Conservation (phyloP, 2,329 filamentous ascomycete species). For the Pyrenophora seminiperda region DNA sequence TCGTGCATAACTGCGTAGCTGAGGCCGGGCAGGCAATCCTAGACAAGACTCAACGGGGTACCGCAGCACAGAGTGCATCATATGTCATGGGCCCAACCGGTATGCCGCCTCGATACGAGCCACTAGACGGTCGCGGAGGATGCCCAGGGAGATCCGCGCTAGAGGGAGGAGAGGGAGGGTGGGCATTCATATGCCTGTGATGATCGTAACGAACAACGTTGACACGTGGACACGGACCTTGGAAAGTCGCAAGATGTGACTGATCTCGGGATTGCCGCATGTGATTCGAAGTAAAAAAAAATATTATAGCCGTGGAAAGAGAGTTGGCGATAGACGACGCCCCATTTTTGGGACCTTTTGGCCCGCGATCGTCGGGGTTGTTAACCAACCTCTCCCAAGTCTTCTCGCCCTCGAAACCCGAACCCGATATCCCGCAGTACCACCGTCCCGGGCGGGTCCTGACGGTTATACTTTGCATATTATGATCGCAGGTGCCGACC, state of each 20-base stretch:
- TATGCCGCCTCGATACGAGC: conserved; percentile 3
- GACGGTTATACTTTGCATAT: not conserved
- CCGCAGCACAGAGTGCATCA: conserved; percentile 3
- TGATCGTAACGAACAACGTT: not conserved
- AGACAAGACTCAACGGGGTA: conserved; percentile 1
- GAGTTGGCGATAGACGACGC: not conserved
- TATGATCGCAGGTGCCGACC: not conserved
- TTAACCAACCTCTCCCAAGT: no score
- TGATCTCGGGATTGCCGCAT: not conserved
- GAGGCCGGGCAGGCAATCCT: conserved; percentile 4
- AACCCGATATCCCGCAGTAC: conserved; percentile 7
- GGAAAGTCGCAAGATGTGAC: not conserved
- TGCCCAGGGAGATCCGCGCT: conserved; percentile 10
- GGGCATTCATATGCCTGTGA: conserved; percentile 10
- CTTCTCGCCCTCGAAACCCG: conserved; percentile 5
- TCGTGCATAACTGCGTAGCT: conserved; percentile 3
- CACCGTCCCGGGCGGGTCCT: conserved; percentile 3
- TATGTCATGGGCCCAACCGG: conserved; percentile 4
- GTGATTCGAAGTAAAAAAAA: conserved; percentile 1
- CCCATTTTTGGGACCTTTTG: not conserved
- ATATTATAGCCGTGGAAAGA: not conserved
- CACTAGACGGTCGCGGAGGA: conserved; percentile 6
- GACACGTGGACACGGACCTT: conserved; percentile 2
- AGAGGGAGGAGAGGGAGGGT: not conserved
- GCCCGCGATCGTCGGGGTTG: not conserved